Conservation (phyloP, 805 yeast genomes). For the Wickerhamomyces subpelliculosus region DNA sequence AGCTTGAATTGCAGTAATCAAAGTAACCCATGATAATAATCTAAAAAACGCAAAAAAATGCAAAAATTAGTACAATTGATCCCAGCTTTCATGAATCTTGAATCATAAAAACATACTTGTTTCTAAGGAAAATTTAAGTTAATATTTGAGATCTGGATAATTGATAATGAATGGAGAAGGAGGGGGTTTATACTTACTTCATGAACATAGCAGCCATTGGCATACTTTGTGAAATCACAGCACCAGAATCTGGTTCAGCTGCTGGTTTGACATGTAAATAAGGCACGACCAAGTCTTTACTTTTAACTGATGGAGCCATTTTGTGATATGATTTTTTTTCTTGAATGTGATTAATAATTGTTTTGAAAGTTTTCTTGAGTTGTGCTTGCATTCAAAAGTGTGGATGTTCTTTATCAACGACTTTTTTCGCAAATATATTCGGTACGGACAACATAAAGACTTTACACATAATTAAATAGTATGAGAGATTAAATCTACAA, state of each 20-base stretch:
- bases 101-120: too few species aligned
- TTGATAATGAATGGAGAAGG: too few species aligned
- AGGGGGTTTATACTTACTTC: constrained; percentile 31
- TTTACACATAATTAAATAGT: too few species aligned
- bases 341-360: too few species aligned
- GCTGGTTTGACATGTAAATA: constrained; percentile 44
- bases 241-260: constrained; percentile 36
- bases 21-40: constrained; percentile 46
- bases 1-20: constrained; percentile 42
- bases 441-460: too few species aligned
- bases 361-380: too few species aligned
- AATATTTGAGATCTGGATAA: neutral
- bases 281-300: constrained; percentile 30
- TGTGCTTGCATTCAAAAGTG: too few species aligned
- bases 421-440: too few species aligned
- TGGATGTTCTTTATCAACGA: too few species aligned
- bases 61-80: too few species aligned
- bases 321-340: neutral
- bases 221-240: constrained; percentile 47
- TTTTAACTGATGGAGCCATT: constrained; percentile 26
- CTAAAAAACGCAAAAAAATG: constrained; percentile 23
- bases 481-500: too few species aligned
- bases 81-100: too few species aligned
- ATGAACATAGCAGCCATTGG: constrained; percentile 68
- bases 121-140: constrained; percentile 14